These are phyloP conservation scores for Metarhizium humberi DNA, from an alignment of 2,329 filamentous ascomycete species.

Conservation along the genomic window DNA sequence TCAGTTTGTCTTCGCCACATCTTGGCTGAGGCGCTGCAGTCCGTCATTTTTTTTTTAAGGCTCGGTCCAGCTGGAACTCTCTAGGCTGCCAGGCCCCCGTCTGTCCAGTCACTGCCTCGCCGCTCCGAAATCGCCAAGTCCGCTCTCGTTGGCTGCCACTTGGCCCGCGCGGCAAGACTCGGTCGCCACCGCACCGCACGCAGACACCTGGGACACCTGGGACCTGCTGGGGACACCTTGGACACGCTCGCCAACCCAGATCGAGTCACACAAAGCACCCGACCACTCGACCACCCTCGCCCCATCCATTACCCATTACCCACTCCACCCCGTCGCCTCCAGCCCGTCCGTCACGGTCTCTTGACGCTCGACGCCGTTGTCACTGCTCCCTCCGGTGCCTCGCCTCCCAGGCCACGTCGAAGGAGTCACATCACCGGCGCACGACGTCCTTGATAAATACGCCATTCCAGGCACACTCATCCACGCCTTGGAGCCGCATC, in stretches of 20 bases:
- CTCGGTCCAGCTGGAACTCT: slow-evolving; percentile 14
- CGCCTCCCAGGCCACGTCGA: slow-evolving; percentile 22
- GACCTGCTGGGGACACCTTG: background rate
- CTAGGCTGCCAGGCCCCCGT: background rate
- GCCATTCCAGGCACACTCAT: slow-evolving; percentile 8
- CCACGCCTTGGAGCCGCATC: slow-evolving; percentile 8
- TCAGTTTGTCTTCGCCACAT: slow-evolving; percentile 6
- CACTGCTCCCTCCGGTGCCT: slow-evolving; percentile 11
- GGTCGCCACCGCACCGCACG: slow-evolving; percentile 23
- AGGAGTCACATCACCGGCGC: slow-evolving; percentile 24
- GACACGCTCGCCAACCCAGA: background rate
- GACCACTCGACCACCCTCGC: slow-evolving; percentile 1
- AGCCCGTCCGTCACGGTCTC: slow-evolving; percentile 2
- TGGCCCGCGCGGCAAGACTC: slow-evolving; percentile 21
- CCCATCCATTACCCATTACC: background rate
- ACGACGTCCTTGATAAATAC: slow-evolving; percentile 19
- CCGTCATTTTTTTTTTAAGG: slow-evolving; percentile 2
- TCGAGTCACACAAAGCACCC: slow-evolving; percentile 6
- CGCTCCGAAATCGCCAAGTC: slow-evolving; percentile 28
- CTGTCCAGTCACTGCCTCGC: slow-evolving; percentile 14
- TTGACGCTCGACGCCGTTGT: background rate
- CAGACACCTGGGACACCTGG: background rate
- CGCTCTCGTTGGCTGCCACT: slow-evolving; percentile 16
- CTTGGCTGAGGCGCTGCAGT: slow-evolving; percentile 4
- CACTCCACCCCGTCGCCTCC: background rate